These are phyloP conservation scores for Eucalyptus erythrocorys DNA, from an alignment of 345 rosid species.

Conservation along the genomic window DNA sequence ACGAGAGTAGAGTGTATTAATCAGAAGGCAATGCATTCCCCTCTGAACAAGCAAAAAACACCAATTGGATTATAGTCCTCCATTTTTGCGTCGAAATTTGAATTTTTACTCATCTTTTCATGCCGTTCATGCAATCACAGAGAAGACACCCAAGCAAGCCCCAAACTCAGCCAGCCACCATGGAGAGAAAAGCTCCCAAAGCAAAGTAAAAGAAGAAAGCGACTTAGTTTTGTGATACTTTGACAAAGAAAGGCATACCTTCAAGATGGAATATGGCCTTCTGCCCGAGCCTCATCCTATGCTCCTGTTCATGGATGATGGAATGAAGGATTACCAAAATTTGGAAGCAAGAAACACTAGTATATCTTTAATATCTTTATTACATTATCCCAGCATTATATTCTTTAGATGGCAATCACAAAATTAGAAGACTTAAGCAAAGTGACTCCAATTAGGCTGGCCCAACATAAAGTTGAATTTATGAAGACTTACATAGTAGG, in stretches of 20 bases:
- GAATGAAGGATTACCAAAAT: neutral
- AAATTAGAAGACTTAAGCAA: neutral
- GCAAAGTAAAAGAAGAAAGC: neutral
- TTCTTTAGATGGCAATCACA: neutral
- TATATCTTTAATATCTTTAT: neutral
- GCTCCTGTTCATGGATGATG: constrained; percentile 39
- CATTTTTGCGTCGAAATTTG: neutral
- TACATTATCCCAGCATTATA: neutral
- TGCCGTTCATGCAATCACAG: neutral
- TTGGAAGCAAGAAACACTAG: neutral
- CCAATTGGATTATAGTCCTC: neutral
- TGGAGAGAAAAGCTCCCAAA: neutral
- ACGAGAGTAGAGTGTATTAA: neutral
- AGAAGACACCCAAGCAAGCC: neutral
- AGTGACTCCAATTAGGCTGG: neutral
- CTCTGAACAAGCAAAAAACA: neutral
- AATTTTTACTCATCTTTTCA: neutral
- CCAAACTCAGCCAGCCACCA: neutral
- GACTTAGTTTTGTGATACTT: neutral
- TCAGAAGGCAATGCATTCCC: neutral
- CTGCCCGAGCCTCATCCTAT: constrained; percentile 76
- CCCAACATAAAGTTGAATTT: neutral
- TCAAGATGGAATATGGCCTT: constrained; percentile 93
- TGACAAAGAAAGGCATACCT: constrained; percentile 28
- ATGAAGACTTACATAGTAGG: constrained; percentile 67